These are phyloP conservation scores for Rhizopogon vesiculosus DNA, from an alignment of 768 basidiomycete genomes.

Conservation along the genomic window DNA sequence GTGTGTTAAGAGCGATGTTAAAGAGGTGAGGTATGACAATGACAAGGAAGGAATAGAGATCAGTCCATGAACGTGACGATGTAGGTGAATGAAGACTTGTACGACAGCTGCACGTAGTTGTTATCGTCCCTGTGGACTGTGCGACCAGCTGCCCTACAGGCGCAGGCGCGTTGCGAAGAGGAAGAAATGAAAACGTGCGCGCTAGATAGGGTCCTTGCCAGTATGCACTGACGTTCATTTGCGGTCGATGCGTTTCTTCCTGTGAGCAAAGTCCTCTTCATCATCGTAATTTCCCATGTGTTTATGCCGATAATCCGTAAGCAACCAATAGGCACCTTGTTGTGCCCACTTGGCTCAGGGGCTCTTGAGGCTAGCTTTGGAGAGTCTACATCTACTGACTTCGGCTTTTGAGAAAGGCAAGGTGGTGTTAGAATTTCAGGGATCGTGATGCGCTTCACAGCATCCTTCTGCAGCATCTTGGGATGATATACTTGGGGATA, in stretches of 20 bases:
- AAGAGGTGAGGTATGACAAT: too few species aligned
- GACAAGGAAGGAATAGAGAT: too few species aligned
- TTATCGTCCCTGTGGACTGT: constrained; percentile 13
- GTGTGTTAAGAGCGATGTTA: too few species aligned
- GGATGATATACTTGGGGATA: too few species aligned
- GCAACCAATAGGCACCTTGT: constrained; percentile 49
- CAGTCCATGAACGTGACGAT: too few species aligned
- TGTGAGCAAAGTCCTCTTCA: constrained; percentile 46
- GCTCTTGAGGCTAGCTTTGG: constrained; percentile 43
- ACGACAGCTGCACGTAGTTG: constrained; percentile 1
- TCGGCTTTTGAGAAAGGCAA: too few species aligned
- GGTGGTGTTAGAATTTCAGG: too few species aligned
- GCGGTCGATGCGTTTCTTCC: constrained; percentile 26
- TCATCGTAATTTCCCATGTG: constrained; percentile 73
- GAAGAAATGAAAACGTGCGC: constrained; percentile 29
- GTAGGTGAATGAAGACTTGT: too few species aligned
- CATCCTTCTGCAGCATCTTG: too few species aligned
- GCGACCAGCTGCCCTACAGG: constrained; percentile 47
- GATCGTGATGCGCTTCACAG: too few species aligned
- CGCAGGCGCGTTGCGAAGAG: constrained; percentile 52
- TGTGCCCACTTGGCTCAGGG: constrained; percentile 80
- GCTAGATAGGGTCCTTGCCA: constrained; percentile 16
- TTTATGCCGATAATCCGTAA: constrained; percentile 75
- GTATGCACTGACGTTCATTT: constrained; percentile 17
- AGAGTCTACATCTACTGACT: too few species aligned